Evolutionary conservation across 495 filamentous ascomycete genomes (phyloP).

Genomic region (Evernia prunastri): DNA sequence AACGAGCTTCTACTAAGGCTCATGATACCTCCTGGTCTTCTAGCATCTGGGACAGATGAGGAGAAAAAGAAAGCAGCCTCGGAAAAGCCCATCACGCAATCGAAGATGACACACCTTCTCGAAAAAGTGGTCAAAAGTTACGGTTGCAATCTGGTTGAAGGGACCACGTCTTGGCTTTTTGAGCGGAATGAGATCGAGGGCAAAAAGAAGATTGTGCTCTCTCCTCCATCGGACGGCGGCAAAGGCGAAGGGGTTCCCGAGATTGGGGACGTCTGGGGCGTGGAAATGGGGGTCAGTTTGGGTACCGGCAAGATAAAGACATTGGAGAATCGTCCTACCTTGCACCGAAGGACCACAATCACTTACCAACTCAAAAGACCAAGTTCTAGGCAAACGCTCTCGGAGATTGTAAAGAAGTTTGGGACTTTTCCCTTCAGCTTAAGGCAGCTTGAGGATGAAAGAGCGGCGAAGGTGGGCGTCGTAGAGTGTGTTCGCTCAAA

Average conservation of each 20-base stretch:
- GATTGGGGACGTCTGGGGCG: conserved; percentile 94
- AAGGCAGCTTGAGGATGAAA: conserved; percentile 93
- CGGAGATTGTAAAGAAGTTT: conserved; percentile 93
- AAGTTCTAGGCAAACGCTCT: conserved; percentile 81
- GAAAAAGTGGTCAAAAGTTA: conserved; percentile 90
- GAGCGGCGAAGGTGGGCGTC: conserved; percentile 90
- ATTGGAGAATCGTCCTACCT: conserved; percentile 75
- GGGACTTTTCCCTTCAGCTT: conserved; percentile 96
- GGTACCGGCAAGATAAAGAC: conserved; percentile 93
- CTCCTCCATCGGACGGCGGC: conserved; percentile 70
- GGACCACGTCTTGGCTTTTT: conserved; percentile 93
- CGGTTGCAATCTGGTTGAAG: conserved; percentile 90
- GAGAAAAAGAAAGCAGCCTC: conserved; percentile 88
- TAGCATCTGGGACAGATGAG: conserved; percentile 79
- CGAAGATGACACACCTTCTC: conserved; percentile 74
- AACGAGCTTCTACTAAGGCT: conserved; percentile 90
- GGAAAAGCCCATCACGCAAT: conserved; percentile 70
- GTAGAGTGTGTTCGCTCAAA: conserved; percentile 89
- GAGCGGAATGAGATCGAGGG: conserved; percentile 95
- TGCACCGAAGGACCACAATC: conserved; percentile 85
- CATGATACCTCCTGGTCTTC: conserved; percentile 79
- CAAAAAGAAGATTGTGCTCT: conserved; percentile 95
- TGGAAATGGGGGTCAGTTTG: conserved; percentile 86
- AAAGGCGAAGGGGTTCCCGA: conserved; percentile 90
- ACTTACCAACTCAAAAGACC: conserved; percentile 88